Evolutionary conservation across 805 yeast genomes (phyloP), one percentile per base, ranked within the genome.

Genomic region (Maudiozyma barnettii): DNA sequence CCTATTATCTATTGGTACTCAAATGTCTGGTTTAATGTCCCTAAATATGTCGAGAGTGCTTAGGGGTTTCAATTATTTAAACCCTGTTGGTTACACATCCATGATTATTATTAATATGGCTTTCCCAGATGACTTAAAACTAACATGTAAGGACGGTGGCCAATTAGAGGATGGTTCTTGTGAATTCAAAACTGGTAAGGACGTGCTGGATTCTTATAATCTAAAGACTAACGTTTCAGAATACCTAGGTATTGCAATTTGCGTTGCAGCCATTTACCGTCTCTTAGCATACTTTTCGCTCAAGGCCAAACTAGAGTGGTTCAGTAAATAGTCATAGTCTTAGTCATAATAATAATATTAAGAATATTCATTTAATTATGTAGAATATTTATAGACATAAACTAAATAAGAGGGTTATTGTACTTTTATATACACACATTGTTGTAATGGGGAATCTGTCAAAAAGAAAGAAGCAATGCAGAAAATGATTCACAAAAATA

Each of bases 1-100:
- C 8, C 60, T 84, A 26, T 67, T 84, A 45, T 77, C 87, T 2
- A 66, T 86, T 44, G 93, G 91, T 5, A 77, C 84, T 5, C 78
- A 84, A 54, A 84, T 88, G 93, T 84, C 87, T 1, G 96, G 96
- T 3, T 69, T 89, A 10, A 73, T 88, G 80, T 83, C 95, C 0
- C 68, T 86, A 55, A 71, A 81, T n/a, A 77, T 87, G 82, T 84
- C 83, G 22, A 67, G 65, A 1, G 79, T 88, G 43, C 71, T 87
- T 58, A 72, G 72, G 51, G 95, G 81, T 0, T 65, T 84, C 59
- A 87, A 86, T 63, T 88, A 79, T 64, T 55, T 84, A n/a, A 82
- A 82, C 45, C 96, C 96, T 3, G 62, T 84, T 53, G 83, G 82
- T 56, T 88, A 84, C 58, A 81, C 81, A 2, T 82, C 82, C 10